Percentiles rank a stretch among this genome's conserved stretches.
Evolutionary conservation across 805 yeast genomes (phyloP).

Genomic region (Pachysolen tannophilus): DNA sequence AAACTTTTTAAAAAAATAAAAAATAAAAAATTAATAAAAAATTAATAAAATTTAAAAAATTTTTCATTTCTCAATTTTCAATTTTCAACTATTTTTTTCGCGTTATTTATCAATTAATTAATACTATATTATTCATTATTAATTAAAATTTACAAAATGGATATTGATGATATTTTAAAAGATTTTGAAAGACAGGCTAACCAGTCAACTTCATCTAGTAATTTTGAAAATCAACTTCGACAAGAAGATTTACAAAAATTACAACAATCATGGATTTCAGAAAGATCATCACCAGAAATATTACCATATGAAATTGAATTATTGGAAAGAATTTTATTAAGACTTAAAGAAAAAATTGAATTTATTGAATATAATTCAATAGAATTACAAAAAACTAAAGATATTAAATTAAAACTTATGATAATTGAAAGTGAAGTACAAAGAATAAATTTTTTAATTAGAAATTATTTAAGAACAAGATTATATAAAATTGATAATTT

Average conservation of each 20-base stretch:
- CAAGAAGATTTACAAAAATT: conserved; percentile 35
- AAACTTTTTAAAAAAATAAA: not conserved
- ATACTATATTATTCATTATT: too few species aligned
- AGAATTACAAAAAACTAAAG: conserved; percentile 57
- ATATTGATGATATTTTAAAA: conserved; percentile 62
- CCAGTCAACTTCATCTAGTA: conserved; percentile 15
- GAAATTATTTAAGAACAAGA: conserved; percentile 76
- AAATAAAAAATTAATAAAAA: too few species aligned
- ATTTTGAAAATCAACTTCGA: conserved; percentile 15
- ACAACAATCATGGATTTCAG: conserved; percentile 69
- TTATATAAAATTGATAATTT: conserved; percentile 66
- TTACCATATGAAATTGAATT: conserved; percentile 61
- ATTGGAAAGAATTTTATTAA: conserved; percentile 45
- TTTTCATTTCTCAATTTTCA: too few species aligned
- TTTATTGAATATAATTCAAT: conserved; percentile 71
- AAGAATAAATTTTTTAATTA: conserved; percentile 70
- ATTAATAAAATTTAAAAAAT: too few species aligned
- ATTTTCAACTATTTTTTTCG: too few species aligned
- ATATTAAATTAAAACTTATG: conserved; percentile 70
- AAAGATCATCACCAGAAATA: conserved; percentile 82
- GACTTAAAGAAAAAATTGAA: conserved; percentile 66
- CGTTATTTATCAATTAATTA: too few species aligned
- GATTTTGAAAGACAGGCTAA: conserved; percentile 44
- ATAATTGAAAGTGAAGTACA: conserved; percentile 90
- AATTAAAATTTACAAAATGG: conserved; percentile 29